Conservation (phyloP, 805 yeast genomes). For the Metschnikowia amazonensis region DNA sequence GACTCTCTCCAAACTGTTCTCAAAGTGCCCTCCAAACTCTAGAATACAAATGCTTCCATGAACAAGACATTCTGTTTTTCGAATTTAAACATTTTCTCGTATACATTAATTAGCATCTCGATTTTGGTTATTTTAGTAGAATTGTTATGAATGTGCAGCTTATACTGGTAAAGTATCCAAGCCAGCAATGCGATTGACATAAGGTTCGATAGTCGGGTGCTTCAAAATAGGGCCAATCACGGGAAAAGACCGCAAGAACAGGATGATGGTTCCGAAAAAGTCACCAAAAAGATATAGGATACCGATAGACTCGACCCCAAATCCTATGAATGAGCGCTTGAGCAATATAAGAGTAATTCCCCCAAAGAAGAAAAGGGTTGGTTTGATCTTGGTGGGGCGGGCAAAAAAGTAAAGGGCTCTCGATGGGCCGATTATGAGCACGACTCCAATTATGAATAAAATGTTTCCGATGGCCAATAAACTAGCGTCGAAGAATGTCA, state of each 20-base stretch:
- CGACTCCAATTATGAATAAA: conserved; percentile 73
- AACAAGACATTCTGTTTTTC: neutral
- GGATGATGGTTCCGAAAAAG: conserved; percentile 83
- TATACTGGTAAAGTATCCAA: conserved; percentile 38
- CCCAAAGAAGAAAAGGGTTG: conserved; percentile 69
- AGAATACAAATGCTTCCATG: neutral
- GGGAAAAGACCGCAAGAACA: conserved; percentile 84
- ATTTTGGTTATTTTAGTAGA: neutral
- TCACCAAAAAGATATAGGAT: conserved; percentile 85
- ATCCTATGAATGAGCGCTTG: conserved; percentile 80
- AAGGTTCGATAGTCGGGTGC: conserved; percentile 79
- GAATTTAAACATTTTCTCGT: neutral
- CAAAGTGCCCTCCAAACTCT: conserved; percentile 3
- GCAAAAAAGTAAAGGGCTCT: conserved; percentile 80
- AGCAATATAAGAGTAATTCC: conserved; percentile 76
- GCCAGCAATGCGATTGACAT: conserved; percentile 42
- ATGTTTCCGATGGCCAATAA: conserved; percentile 86
- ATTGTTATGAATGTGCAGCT: neutral
- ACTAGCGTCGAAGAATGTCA: conserved; percentile 85
- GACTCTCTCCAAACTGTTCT: conserved; percentile 3
- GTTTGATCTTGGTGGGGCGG: conserved; percentile 82
- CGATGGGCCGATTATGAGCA: conserved; percentile 82
- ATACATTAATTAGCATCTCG: neutral
- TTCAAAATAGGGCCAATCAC: conserved; percentile 80
- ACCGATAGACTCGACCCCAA: conserved; percentile 82